Evolutionary conservation across 805 yeast genomes (phyloP).

Genomic region (Candida ulmi): DNA sequence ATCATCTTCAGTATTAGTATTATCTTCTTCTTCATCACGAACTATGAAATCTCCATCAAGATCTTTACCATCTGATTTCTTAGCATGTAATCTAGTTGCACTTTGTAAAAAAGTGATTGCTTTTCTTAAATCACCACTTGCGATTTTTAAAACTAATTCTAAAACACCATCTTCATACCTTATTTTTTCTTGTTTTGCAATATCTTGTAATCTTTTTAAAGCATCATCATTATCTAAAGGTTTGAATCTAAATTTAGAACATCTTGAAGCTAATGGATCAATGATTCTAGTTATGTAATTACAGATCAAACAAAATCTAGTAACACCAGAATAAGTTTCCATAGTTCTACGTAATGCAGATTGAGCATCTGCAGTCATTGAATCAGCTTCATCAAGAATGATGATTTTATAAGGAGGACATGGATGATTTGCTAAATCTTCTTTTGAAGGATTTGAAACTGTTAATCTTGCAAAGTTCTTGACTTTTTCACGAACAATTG

Average conservation of each 20-base stretch:
- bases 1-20: constrained; percentile 11
- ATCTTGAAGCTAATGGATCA: constrained; percentile 93
- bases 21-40: constrained; percentile 27
- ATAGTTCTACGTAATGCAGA: constrained; percentile 91
- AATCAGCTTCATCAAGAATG: constrained; percentile 92
- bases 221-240: constrained; percentile 71
- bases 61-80: constrained; percentile 3
- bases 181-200: constrained; percentile 45
- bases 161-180: constrained; percentile 45
- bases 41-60: constrained; percentile 31
- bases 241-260: constrained; percentile 90
- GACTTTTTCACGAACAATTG: constrained; percentile 79
- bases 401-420: constrained; percentile 96
- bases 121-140: constrained; percentile 88
- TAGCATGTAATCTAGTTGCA: constrained; percentile 52
- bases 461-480: constrained; percentile 83
- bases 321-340: constrained; percentile 86
- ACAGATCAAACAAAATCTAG: constrained; percentile 92
- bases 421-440: constrained; percentile 70
- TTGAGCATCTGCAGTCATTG: constrained; percentile 97
- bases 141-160: constrained; percentile 58
- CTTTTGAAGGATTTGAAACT: constrained; percentile 71
- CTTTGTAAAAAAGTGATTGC: constrained; percentile 90
- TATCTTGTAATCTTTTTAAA: constrained; percentile 54
- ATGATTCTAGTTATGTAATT: constrained; percentile 95